Evolutionary conservation across 768 basidiomycete species (phyloP).

Genomic region (Podaxis sp.): DNA sequence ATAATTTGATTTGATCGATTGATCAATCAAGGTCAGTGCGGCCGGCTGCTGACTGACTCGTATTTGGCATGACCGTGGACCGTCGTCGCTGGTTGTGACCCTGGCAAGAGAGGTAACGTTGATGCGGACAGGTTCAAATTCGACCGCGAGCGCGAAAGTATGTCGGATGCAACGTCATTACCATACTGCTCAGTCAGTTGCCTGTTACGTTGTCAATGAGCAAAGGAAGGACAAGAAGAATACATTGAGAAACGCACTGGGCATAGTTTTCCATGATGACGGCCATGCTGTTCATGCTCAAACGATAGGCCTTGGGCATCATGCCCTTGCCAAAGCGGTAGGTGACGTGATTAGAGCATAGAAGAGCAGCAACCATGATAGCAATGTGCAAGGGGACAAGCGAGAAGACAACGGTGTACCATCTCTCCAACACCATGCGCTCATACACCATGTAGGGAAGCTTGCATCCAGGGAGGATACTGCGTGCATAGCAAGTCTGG

Average conservation of each 20-base stretch:
- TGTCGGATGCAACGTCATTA: slow-evolving; percentile 53
- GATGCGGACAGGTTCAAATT: slow-evolving; percentile 31
- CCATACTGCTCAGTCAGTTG: slow-evolving; percentile 74
- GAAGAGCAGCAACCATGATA: slow-evolving; percentile 60
- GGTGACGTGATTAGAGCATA: slow-evolving; percentile 82
- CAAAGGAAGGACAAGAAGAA: background rate
- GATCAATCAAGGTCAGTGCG: background rate
- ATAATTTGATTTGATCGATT: background rate
- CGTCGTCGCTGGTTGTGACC: background rate
- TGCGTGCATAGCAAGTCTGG: slow-evolving; percentile 72
- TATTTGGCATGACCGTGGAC: slow-evolving; percentile 3
- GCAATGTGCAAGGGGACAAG: slow-evolving; percentile 66
- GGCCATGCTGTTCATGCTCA: slow-evolving; percentile 70
- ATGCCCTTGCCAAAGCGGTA: slow-evolving; percentile 88
- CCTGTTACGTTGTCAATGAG: slow-evolving; percentile 29
- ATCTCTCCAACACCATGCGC: slow-evolving; percentile 49
- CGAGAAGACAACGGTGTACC: slow-evolving; percentile 65
- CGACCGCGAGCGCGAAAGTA: slow-evolving; percentile 51
- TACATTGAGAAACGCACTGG: slow-evolving; percentile 41
- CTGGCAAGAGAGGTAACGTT: background rate
- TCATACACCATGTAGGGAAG: slow-evolving; percentile 57
- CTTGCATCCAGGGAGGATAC: slow-evolving; percentile 75
- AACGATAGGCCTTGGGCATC: slow-evolving; percentile 81
- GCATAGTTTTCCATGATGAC: slow-evolving; percentile 85
- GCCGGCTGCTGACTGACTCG: slow-evolving; percentile 8